A percentile compares a stretch with the other conserved stretches of the same genome.
These are phyloP conservation scores for Pistacia integerrima DNA, from an alignment of 345 rosid genomes.

Conservation along the genomic window DNA sequence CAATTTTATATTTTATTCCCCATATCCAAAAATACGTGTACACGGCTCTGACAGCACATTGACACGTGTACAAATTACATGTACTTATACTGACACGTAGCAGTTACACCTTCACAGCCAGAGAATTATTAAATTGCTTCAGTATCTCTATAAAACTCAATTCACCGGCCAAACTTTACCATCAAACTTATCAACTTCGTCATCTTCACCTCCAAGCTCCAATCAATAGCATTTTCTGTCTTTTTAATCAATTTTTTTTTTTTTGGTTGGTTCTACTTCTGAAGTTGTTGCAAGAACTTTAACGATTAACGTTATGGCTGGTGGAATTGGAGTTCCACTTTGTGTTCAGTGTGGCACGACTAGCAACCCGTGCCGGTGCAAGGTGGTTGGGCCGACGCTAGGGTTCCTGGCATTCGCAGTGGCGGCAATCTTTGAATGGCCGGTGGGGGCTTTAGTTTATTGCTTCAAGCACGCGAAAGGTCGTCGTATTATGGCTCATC, in stretches of 20 bases:
- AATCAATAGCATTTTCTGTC: background rate
- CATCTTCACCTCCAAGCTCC: background rate
- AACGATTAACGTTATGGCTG: conserved; percentile 1
- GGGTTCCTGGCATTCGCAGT: conserved; percentile 78
- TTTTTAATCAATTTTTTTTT: background rate
- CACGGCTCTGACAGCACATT: background rate
- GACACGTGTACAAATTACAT: background rate
- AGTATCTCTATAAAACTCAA: background rate
- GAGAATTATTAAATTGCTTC: background rate
- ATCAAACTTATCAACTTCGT: background rate
- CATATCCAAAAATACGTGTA: background rate
- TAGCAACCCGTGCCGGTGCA: conserved; percentile 82
- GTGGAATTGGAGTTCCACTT: conserved; percentile 39
- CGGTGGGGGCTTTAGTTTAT: conserved; percentile 79
- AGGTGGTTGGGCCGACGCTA: conserved; percentile 80
- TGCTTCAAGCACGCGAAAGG: conserved; percentile 70
- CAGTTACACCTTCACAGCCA: background rate
- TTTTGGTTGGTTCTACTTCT: background rate
- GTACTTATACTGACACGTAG: background rate
- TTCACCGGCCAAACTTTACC: background rate
- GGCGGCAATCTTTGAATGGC: conserved; percentile 82
- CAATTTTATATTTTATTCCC: background rate
- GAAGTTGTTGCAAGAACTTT: conserved; percentile 3
- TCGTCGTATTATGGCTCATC: conserved; percentile 84
- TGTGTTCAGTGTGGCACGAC: conserved; percentile 73